These are phyloP conservation scores for Colletotrichum theobromicola DNA, from an alignment of 2,329 filamentous ascomycete genomes.

Conservation along the genomic window DNA sequence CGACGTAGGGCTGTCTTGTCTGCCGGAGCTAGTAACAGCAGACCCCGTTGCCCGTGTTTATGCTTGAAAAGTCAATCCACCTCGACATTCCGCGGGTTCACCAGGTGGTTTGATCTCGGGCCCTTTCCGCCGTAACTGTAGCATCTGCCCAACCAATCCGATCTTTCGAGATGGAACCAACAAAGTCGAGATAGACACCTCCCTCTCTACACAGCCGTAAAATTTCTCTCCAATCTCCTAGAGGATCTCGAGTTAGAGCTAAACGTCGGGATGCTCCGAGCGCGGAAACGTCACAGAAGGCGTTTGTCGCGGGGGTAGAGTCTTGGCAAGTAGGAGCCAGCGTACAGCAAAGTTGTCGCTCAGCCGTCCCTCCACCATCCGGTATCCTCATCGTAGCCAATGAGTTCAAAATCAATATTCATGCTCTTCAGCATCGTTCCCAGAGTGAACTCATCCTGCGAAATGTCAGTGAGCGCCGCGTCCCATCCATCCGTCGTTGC, in stretches of 20 bases:
- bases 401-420: constrained; percentile 19
- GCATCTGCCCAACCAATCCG: not conserved
- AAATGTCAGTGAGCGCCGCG: not conserved
- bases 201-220: not conserved
- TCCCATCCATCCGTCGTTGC: not conserved
- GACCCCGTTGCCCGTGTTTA: not conserved
- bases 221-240: not conserved
- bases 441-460: constrained; percentile 22
- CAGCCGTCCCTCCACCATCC: constrained; percentile 21
- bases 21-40: not conserved
- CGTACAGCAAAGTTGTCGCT: not conserved
- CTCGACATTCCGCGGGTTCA: not conserved
- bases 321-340: not conserved
- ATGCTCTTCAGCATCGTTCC: constrained; percentile 23
- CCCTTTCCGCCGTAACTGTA: not conserved
- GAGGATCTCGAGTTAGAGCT: not conserved
- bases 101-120: not conserved
- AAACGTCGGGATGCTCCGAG: not conserved
- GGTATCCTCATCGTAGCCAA: constrained; percentile 23
- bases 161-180: not conserved
- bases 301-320: not conserved
- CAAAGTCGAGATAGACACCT: not conserved
- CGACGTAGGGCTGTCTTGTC: not conserved
- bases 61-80: not conserved
- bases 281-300: not conserved